These are phyloP conservation scores for Anthracocystis panici-leucophaei DNA, from an alignment of 1,284 basidiomycete genomes.

Conservation along the genomic window DNA sequence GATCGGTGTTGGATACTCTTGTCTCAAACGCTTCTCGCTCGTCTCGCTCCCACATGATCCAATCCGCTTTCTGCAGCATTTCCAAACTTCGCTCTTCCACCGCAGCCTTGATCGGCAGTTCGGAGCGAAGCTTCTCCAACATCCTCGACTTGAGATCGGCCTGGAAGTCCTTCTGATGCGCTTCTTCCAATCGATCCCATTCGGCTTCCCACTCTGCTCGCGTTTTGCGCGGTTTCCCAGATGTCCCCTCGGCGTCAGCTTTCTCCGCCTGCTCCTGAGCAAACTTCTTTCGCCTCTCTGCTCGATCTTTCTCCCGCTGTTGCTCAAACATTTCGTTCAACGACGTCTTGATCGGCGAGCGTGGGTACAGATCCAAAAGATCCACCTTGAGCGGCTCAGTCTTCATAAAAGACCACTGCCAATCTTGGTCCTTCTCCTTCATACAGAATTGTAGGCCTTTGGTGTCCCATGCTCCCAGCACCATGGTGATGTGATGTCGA, in stretches of 20 bases:
- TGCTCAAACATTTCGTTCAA: slow-evolving; percentile 34
- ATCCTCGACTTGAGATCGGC: slow-evolving; percentile 22
- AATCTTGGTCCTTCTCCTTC: slow-evolving; percentile 41
- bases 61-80: slow-evolving; percentile 30
- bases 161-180: slow-evolving; percentile 6
- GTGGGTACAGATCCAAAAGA: slow-evolving; percentile 30
- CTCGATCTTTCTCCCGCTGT: slow-evolving; percentile 14
- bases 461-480: slow-evolving; percentile 42
- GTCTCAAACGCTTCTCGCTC: slow-evolving; percentile 36
- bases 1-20: slow-evolving; percentile 7
- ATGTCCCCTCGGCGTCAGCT: not conserved
- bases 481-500: slow-evolving; percentile 24
- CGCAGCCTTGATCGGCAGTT: slow-evolving; percentile 23
- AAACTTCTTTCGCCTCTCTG: slow-evolving; percentile 5
- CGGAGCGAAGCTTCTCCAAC: slow-evolving; percentile 28
- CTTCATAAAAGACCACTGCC: slow-evolving; percentile 21
- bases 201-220: slow-evolving; percentile 21
- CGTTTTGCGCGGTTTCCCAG: slow-evolving; percentile 8
- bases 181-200: slow-evolving; percentile 3
- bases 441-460: slow-evolving; percentile 33
- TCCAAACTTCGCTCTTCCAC: slow-evolving; percentile 28
- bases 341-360: slow-evolving; percentile 26
- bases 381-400: slow-evolving; percentile 23
- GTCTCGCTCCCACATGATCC: slow-evolving; percentile 35
- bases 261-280: slow-evolving; percentile 7